A percentile compares a stretch with the other conserved stretches of the same genome.
phyloP scores from a whole-genome alignment of 2,329 filamentous ascomycete species.

The Thelonectria discophora region DNA sequence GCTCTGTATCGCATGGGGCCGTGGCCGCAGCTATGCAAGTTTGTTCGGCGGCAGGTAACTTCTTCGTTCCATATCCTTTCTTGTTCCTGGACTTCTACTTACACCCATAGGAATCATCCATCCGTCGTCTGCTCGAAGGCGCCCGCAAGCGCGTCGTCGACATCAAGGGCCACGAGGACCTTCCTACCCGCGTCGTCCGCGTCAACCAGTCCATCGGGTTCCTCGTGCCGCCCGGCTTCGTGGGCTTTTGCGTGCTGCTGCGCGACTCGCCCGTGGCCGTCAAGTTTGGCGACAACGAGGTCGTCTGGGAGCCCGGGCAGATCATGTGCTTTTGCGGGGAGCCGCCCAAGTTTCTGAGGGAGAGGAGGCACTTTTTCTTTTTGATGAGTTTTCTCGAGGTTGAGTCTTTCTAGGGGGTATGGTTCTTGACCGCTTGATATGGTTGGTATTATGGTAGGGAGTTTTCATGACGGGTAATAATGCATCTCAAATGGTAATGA shows the following conservation, averaged over 20 bases:
- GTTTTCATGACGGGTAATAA: too few relatives aligned
- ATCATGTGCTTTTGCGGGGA: not conserved
- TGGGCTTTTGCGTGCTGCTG: slow-evolving; percentile 1
- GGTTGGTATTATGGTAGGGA: too few relatives aligned
- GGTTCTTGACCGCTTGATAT: too few relatives aligned
- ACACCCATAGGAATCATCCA: not conserved
- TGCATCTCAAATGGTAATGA: too few relatives aligned
- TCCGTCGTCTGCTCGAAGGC: not conserved
- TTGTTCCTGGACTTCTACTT: not conserved
- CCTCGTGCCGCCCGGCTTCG: not conserved
- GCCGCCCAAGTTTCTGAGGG: not conserved
- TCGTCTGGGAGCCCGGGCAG: slow-evolving; percentile 7
- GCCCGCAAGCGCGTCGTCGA: not conserved
- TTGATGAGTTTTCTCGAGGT: slow-evolving; percentile 1
- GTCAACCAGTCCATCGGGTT: not conserved
- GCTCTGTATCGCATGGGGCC: not conserved
- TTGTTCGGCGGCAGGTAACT: slow-evolving; percentile 4
- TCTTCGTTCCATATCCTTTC: not conserved
- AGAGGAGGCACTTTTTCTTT: not conserved
- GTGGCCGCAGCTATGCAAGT: not conserved
- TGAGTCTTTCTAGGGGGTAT: not conserved
- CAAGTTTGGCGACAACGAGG: not conserved
- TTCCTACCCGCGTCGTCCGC: not conserved
- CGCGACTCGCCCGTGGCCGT: not conserved
- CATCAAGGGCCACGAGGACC: not conserved